Evolutionary conservation across 2,329 filamentous ascomycete species (phyloP).

Genomic region (Trichoderma koningii): DNA sequence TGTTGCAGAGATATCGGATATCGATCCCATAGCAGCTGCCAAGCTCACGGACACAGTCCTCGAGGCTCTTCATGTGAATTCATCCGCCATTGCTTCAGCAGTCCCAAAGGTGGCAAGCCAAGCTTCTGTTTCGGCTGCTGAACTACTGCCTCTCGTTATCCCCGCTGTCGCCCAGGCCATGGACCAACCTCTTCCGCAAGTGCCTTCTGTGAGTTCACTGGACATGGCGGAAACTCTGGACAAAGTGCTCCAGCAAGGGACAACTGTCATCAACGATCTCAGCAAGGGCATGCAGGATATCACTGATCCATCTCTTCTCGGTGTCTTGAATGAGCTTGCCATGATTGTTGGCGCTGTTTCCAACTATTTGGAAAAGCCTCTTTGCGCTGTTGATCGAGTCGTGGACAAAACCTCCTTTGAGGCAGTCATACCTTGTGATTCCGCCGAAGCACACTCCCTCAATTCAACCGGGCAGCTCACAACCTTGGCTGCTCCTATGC

Average conservation of each 20-base stretch:
- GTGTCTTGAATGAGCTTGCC: constrained; percentile 32
- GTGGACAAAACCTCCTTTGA: constrained; percentile 25
- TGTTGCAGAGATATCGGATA: constrained; percentile 29
- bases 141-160: constrained; percentile 32
- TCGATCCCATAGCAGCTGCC: constrained; percentile 31
- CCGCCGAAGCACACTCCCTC: constrained; percentile 11
- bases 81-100: constrained; percentile 27
- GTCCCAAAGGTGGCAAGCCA: constrained; percentile 30
- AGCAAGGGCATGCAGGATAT: constrained; percentile 21
- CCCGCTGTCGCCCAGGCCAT: constrained; percentile 32
- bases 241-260: constrained; percentile 30
- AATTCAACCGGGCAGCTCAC: not conserved
- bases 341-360: constrained; percentile 31
- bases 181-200: constrained; percentile 24
- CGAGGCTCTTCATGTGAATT: constrained; percentile 30
- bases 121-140: constrained; percentile 23
- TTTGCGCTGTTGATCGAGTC: constrained; percentile 31
- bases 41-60: constrained; percentile 33
- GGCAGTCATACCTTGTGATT: constrained; percentile 30
- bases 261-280: constrained; percentile 32
- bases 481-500: not conserved
- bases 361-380: constrained; percentile 26
- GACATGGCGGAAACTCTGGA: constrained; percentile 27
- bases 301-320: constrained; percentile 27
- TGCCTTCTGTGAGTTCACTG: not conserved